phyloP scores from a whole-genome alignment of 2,329 filamentous ascomycete genomes.

The Colletotrichum agaves region DNA sequence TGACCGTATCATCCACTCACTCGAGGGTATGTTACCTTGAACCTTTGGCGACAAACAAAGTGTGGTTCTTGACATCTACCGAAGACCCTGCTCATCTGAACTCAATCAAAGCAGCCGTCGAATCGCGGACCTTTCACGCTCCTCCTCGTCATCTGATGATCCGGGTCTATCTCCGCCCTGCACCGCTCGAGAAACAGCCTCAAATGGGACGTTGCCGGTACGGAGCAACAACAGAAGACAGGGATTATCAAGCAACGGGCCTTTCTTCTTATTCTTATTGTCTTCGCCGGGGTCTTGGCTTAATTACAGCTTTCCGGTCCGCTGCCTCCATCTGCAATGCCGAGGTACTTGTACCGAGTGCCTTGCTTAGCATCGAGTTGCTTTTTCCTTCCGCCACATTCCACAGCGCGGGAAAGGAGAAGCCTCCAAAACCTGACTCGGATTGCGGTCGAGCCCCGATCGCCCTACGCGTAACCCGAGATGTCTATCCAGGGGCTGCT shows the following conservation, averaged over 20 bases:
- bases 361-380: background rate
- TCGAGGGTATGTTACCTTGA: no score
- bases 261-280: slow-evolving; percentile 6
- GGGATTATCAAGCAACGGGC: background rate
- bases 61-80: slow-evolving; percentile 3
- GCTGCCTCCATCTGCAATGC: slow-evolving; percentile 10
- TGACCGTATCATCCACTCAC: background rate
- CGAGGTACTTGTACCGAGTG: no score
- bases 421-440: background rate
- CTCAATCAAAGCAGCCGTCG: background rate
- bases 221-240: background rate
- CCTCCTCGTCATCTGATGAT: background rate
- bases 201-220: background rate
- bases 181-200: background rate
- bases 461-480: background rate
- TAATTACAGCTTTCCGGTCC: slow-evolving; percentile 21
- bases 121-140: background rate
- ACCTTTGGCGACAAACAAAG: background rate
- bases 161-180: slow-evolving; percentile 10
- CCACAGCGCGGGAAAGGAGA: background rate
- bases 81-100: background rate
- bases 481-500: slow-evolving; percentile 5
- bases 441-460: slow-evolving; percentile 6
- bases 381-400: slow-evolving; percentile 9
- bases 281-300: slow-evolving; percentile 3